These are phyloP conservation scores for Ascomycota sp. DNA, from an alignment of 2,329 filamentous ascomycete species.

Conservation along the genomic window DNA sequence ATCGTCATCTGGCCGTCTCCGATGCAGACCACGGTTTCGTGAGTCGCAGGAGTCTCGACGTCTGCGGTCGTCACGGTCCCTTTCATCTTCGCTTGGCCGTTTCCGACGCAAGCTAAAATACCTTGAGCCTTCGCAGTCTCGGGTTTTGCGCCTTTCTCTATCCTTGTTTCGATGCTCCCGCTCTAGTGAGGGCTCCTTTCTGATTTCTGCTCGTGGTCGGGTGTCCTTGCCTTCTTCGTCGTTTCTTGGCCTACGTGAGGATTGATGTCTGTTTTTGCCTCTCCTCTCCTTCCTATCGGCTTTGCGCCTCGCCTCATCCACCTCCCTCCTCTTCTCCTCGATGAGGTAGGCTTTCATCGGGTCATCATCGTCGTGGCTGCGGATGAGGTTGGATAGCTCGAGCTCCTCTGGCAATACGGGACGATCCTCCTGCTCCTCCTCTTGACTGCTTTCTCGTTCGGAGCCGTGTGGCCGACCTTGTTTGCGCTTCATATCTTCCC, in stretches of 20 bases:
- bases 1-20: slow-evolving; percentile 9
- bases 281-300: slow-evolving; percentile 26
- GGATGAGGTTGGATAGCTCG: slow-evolving; percentile 55
- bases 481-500: slow-evolving; percentile 35
- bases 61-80: not conserved
- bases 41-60: not conserved
- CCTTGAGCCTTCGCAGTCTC: too few relatives aligned
- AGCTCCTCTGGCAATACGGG: slow-evolving; percentile 55
- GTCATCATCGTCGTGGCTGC: slow-evolving; percentile 81
- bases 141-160: too few relatives aligned
- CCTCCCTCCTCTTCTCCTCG: slow-evolving; percentile 77
- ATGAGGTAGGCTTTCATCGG: slow-evolving; percentile 90
- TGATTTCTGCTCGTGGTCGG: too few relatives aligned
- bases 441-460: slow-evolving; percentile 25
- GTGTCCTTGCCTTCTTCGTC: slow-evolving; percentile 6
- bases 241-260: slow-evolving; percentile 2
- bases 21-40: not conserved
- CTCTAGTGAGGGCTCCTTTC: slow-evolving; percentile 15
- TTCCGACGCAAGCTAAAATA: too few relatives aligned
- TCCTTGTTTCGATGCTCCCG: slow-evolving; percentile 6
- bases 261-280: slow-evolving; percentile 26
- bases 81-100: too few relatives aligned
- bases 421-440: slow-evolving; percentile 12
- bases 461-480: slow-evolving; percentile 21
- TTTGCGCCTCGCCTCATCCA: slow-evolving; percentile 44